Conservation (phyloP, 306 rosid species). For the Vigna trinervia region DNA sequence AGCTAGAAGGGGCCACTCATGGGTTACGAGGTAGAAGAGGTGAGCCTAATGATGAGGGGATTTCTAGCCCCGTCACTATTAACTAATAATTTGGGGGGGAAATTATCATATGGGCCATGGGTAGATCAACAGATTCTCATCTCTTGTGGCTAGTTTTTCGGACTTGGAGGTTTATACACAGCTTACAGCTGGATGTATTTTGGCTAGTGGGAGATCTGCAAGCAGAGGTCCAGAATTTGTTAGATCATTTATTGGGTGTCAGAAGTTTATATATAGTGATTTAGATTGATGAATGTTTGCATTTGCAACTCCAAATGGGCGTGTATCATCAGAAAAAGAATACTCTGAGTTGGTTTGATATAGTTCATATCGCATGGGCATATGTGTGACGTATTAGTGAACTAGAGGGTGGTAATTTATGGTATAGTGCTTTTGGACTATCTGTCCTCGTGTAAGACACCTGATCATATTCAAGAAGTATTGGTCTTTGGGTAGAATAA, state of each 20-base stretch:
- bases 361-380: constrained; percentile 57
- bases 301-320: constrained; percentile 43
- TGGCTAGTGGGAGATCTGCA: constrained; percentile 39
- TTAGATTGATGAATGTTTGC: constrained; percentile 45
- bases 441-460: constrained; percentile 20
- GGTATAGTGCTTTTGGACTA: constrained; percentile 38
- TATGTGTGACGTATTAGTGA: constrained; percentile 33
- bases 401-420: constrained; percentile 19
- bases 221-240: constrained; percentile 38
- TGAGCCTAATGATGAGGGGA: constrained; percentile 60
- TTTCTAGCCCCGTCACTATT: constrained; percentile 48
- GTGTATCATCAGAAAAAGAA: constrained; percentile 37
- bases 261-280: constrained; percentile 43
- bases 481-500: constrained; percentile 32
- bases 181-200: constrained; percentile 38
- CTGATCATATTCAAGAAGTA: constrained; percentile 29
- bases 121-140: constrained; percentile 49
- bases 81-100: constrained; percentile 45
- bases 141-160: constrained; percentile 45
- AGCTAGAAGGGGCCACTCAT: constrained; percentile 55
- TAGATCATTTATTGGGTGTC: constrained; percentile 45
- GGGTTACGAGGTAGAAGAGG: constrained; percentile 65
- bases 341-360: constrained; percentile 46
- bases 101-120: constrained; percentile 59
- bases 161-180: constrained; percentile 38